Base-by-base conservation (phyloP, 2,329 filamentous ascomycete genomes). In the Lecanicillium sp. region DNA sequence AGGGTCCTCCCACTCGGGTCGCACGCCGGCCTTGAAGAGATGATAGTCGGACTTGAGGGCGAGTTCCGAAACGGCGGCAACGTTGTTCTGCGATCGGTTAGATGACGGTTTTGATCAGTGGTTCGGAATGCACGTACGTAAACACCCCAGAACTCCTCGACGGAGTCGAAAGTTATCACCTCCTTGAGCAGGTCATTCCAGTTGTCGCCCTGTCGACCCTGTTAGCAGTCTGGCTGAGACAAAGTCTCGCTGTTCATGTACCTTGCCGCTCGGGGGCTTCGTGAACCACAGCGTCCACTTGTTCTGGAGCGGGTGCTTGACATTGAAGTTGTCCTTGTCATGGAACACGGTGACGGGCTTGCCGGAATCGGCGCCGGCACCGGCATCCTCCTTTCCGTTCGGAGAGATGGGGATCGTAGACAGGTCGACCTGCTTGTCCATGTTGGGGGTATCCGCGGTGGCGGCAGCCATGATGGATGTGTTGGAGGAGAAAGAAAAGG, bases 251-350 rank as follows among this genome's bases (percentile, higher is more conserved):
- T 32, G 12, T 3, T 5, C 14, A 27, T 39, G 51, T 70, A 93
- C 90, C 85, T 94, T 96, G 73, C 90, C 90, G 66, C 84, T 94
- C 36, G 91, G 87, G 46, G 93, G 91, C 80, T 97, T 97, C 62
- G 91, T 97, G 77, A 97, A 98, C 94, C 94, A 98, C 49, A 98
- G 77, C 51, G 93, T 97, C 93, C 93, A 98, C 66, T 87, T 86
- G 77, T 96, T 87, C 79, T 95, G 90, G 52, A 98, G 79, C 57
- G 90, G 91, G 69, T 98, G 93, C 79, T 97, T 98, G 70, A 98
- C 93, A 62, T 95, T 98, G 81, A 98, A 98, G 78, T 98, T 96
- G 57, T 96, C 87, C 60, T 93, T 86, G 72, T 97, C 90, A 67
- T 98, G 90, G 75, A 98, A 98, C 59, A 98, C 91, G 39, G 93